A percentile compares a stretch with the other conserved stretches of the same genome.
These are phyloP conservation scores for Emergomyces pasteurianus DNA, from an alignment of 2,329 filamentous ascomycete genomes.

Conservation along the genomic window DNA sequence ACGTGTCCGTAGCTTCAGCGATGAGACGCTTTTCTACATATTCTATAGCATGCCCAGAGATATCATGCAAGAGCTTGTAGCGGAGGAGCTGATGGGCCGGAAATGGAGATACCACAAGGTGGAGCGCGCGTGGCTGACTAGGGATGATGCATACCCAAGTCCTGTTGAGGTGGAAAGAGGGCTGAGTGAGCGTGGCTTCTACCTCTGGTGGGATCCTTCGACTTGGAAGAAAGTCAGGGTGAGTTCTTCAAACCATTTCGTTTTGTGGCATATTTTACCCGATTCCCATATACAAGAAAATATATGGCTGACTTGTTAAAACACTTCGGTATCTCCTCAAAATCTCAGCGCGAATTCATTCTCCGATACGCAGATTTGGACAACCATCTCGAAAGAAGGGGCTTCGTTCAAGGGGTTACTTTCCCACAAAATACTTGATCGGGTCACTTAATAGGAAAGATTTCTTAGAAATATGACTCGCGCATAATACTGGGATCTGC, in stretches of 20 bases:
- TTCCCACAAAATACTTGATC: constrained; percentile 18
- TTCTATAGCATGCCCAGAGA: constrained; percentile 58
- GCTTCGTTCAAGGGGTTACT: constrained; percentile 22
- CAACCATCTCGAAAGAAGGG: constrained; percentile 32
- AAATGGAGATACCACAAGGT: constrained; percentile 43
- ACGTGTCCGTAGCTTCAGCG: constrained; percentile 47
- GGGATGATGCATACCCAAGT: constrained; percentile 36
- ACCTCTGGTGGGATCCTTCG: constrained; percentile 39
- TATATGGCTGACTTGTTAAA: not conserved
- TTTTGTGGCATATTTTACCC: not conserved
- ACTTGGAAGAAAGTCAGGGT: constrained; percentile 40
- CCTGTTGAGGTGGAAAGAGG: constrained; percentile 38
- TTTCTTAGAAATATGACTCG: not conserved
- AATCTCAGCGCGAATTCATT: constrained; percentile 34
- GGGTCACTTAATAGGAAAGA: not conserved
- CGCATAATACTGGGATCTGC: not conserved
- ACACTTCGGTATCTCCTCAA: not conserved
- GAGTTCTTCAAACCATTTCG: constrained; percentile 14
- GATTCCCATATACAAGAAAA: not conserved
- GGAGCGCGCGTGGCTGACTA: constrained; percentile 40
- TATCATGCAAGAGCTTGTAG: constrained; percentile 53
- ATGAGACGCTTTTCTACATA: constrained; percentile 57
- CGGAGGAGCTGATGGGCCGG: constrained; percentile 46
- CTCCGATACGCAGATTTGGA: constrained; percentile 40
- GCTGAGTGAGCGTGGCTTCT: constrained; percentile 39